Base-by-base conservation (phyloP, 1,284 basidiomycete species). In the Takashimella tepidaria region DNA sequence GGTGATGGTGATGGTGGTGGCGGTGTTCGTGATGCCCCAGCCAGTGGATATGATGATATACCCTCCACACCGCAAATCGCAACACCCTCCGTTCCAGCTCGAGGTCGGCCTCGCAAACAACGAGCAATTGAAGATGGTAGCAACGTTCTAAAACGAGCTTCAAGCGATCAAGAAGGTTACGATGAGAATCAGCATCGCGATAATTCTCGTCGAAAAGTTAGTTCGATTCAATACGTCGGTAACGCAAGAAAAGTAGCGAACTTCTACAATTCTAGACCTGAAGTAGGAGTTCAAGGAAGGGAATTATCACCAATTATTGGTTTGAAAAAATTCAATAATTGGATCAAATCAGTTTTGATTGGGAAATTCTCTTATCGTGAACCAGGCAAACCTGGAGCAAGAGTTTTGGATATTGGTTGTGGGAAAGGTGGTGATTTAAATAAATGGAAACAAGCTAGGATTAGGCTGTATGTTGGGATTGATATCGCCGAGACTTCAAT, bases 261-360 rank as follows among this genome's bases (percentile, higher is more conserved):
- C 16, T 66, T 70, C 53, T 70, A 98, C 77, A 98, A 98, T 72
- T 82, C 84, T 43, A 84, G 96, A 10, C 90, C 89, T 3, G 92
- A 99, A 57, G 87, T 95, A 11, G 92, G 91, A 50, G 82, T 91
- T 25, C 79, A 84, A 8, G 84, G 87, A 60, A 86, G 96, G 37
- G 82, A 84, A 59, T 84, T 87, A n/a, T 97, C 92, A 5, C 91
- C 92, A 27, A 99, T 98, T 68, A 91, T 97, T 55, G 92, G 92
- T 21, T 81, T 99, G 53, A 93, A 95, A 75, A 89, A 84, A 72
- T 98, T 98, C 79, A 99, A 99, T 78, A 98, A 99, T 77, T 99
- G 96, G 93, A 86, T 97, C 65, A 98, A 98, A 76, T 91, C 89
- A 12, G 90, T 96, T 10, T 80, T 97, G 57, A 95, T 98, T 65